These are phyloP conservation scores for Talaromyces pinophilus DNA, from an alignment of 2,329 filamentous ascomycete species.

Conservation along the genomic window DNA sequence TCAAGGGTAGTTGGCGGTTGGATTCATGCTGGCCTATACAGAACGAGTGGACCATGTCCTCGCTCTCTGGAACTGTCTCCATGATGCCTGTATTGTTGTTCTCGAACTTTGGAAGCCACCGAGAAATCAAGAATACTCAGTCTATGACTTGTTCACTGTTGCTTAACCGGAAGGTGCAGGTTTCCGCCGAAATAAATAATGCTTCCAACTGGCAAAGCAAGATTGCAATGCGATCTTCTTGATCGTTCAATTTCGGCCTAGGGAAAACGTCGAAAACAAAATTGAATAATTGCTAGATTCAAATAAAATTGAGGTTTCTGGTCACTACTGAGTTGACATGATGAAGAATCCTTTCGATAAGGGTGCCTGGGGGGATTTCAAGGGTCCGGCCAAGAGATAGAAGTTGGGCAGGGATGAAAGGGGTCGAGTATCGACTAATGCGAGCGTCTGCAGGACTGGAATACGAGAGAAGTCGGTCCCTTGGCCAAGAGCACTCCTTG, in stretches of 20 bases:
- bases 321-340: slow-evolving; percentile 14
- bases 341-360: slow-evolving; percentile 5
- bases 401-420: slow-evolving; percentile 8
- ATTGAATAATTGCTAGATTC: neutral
- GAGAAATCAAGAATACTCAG: neutral
- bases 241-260: neutral
- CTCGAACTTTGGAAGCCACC: neutral
- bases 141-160: neutral
- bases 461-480: neutral
- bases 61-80: slow-evolving; percentile 35
- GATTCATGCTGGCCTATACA: slow-evolving; percentile 65
- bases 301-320: slow-evolving; percentile 5
- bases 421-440: neutral
- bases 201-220: neutral
- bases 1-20: slow-evolving; percentile 52
- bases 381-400: neutral
- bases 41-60: slow-evolving; percentile 51
- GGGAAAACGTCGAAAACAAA: neutral
- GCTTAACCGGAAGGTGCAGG: neutral
- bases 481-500: neutral
- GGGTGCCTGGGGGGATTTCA: neutral
- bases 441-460: neutral
- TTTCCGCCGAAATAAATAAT: slow-evolving; percentile 1
- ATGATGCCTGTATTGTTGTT: slow-evolving; percentile 27
- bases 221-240: neutral